A percentile compares a stretch with the other conserved stretches of the same genome.
These are phyloP conservation scores for Colletotrichum sp. DNA, from an alignment of 2,329 filamentous ascomycete species.

Conservation along the genomic window DNA sequence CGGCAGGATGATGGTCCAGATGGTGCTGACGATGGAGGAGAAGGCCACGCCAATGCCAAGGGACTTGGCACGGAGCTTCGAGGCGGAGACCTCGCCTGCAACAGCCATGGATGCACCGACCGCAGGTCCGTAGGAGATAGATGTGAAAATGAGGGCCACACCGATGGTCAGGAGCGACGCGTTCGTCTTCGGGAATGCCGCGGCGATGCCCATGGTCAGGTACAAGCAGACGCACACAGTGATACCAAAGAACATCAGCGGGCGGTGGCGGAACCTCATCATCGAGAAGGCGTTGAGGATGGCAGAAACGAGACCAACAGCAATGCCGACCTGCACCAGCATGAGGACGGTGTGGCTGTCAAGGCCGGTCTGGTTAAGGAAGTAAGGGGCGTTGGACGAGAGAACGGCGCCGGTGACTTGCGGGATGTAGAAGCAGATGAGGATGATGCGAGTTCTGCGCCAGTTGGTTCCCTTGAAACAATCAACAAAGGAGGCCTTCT, in stretches of 20 bases:
- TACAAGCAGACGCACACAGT: slow-evolving; percentile 22
- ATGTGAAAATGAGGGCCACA: slow-evolving; percentile 23
- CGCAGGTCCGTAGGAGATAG: slow-evolving; percentile 24
- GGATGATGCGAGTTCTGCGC: slow-evolving; percentile 33
- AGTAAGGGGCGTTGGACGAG: slow-evolving; percentile 28
- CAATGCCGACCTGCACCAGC: slow-evolving; percentile 25
- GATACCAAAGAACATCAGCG: slow-evolving; percentile 25
- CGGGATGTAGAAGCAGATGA: slow-evolving; percentile 23
- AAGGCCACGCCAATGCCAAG: slow-evolving; percentile 13
- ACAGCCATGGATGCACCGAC: slow-evolving; percentile 23
- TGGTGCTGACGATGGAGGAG: slow-evolving; percentile 12
- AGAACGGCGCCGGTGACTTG: slow-evolving; percentile 23
- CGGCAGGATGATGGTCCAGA: slow-evolving; percentile 28
- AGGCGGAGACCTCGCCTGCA: slow-evolving; percentile 17
- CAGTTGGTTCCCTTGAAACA: slow-evolving; percentile 37
- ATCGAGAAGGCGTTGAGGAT: slow-evolving; percentile 25
- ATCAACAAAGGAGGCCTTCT: slow-evolving; percentile 33
- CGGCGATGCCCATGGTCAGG: slow-evolving; percentile 26
- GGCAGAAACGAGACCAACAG: slow-evolving; percentile 21
- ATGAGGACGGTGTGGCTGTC: slow-evolving; percentile 21
- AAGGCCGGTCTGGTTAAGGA: slow-evolving; percentile 27
- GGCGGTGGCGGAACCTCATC: slow-evolving; percentile 24
- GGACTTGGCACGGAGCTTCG: slow-evolving; percentile 16
- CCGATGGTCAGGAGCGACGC: slow-evolving; percentile 23
- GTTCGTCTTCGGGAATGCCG: slow-evolving; percentile 16